phyloP scores from a whole-genome alignment of 345 rosid genomes.

The Kernera saxatilis region DNA sequence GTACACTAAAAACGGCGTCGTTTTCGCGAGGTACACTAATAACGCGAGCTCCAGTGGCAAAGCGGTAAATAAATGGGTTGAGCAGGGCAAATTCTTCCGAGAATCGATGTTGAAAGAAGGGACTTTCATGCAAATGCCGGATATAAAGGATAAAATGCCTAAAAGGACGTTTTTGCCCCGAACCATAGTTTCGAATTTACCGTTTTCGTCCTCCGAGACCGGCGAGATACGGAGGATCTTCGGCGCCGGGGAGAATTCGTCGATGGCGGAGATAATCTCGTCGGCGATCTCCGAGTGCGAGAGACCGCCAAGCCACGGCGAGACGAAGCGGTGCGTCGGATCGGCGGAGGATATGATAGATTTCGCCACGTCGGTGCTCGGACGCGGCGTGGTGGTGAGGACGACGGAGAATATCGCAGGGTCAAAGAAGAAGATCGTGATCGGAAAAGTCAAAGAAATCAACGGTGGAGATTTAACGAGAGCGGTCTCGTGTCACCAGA shows the following conservation, averaged over 20 bases:
- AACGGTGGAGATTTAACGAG: constrained; percentile 65
- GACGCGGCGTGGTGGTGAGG: constrained; percentile 48
- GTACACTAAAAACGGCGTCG: constrained; percentile 42
- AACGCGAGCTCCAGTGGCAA: constrained; percentile 29
- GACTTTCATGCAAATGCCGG: constrained; percentile 72
- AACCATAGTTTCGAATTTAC: constrained; percentile 48
- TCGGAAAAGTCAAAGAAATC: constrained; percentile 55
- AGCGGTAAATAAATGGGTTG: constrained; percentile 63
- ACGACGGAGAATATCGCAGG: constrained; percentile 58
- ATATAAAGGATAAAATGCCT: constrained; percentile 86
- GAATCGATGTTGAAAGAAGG: constrained; percentile 67
- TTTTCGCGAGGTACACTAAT: constrained; percentile 46
- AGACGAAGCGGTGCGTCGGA: constrained; percentile 77
- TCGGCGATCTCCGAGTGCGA: constrained; percentile 67
- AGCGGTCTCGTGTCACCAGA: constrained; percentile 89
- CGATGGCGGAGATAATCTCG: constrained; percentile 48
- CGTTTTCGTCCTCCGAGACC: constrained; percentile 45
- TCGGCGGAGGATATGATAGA: constrained; percentile 91
- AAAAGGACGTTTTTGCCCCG: constrained; percentile 86
- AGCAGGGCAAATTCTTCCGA: constrained; percentile 78
- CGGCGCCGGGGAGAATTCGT: constrained; percentile 55
- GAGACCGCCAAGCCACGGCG: constrained; percentile 59
- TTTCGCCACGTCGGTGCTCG: constrained; percentile 65
- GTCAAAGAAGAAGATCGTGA: constrained; percentile 43
- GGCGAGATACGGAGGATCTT: constrained; percentile 36